Evolutionary conservation across 352 stramenopile genomes (phyloP).

Genomic region (Phytophthora europaea): DNA sequence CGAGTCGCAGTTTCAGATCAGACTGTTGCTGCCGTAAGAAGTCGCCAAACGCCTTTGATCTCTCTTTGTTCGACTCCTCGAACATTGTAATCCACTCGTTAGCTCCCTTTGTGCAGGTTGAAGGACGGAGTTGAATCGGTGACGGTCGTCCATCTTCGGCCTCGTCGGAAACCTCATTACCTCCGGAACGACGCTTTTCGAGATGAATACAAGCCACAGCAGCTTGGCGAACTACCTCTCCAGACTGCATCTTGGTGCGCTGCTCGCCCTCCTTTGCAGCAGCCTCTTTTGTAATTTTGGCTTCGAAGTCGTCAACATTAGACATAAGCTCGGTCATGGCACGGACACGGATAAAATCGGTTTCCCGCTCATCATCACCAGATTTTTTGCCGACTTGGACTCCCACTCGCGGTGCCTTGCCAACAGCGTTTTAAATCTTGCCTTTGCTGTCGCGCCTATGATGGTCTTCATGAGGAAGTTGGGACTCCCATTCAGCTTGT

Average conservation of each 20-base stretch:
- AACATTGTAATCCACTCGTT: too few relatives aligned
- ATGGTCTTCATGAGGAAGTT: constrained; percentile 18
- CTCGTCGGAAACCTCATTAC: too few relatives aligned
- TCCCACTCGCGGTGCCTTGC: constrained; percentile 10
- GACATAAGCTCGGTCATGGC: constrained; percentile 2
- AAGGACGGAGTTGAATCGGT: too few relatives aligned
- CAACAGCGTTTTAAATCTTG: constrained; percentile 11
- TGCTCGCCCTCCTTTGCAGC: not conserved
- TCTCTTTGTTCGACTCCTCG: not conserved
- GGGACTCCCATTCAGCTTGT: constrained; percentile 8
- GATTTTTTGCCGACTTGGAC: constrained; percentile 6
- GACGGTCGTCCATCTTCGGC: too few relatives aligned
- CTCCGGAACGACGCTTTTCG: not conserved
- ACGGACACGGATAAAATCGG: not conserved
- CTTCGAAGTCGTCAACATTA: not conserved
- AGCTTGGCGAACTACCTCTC: constrained; percentile 7
- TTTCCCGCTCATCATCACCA: constrained; percentile 1
- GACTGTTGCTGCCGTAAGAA: constrained; percentile 10
- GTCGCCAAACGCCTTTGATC: not conserved
- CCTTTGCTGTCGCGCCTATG: constrained; percentile 7
- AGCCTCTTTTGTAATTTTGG: not conserved
- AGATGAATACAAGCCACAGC: not conserved
- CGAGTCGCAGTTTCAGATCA: not conserved
- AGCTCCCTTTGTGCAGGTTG: too few relatives aligned
- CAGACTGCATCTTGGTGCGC: not conserved